Evolutionary conservation across 495 filamentous ascomycete species (phyloP), one percentile per base, ranked within the genome.

Genomic region (Daldinia loculata): DNA sequence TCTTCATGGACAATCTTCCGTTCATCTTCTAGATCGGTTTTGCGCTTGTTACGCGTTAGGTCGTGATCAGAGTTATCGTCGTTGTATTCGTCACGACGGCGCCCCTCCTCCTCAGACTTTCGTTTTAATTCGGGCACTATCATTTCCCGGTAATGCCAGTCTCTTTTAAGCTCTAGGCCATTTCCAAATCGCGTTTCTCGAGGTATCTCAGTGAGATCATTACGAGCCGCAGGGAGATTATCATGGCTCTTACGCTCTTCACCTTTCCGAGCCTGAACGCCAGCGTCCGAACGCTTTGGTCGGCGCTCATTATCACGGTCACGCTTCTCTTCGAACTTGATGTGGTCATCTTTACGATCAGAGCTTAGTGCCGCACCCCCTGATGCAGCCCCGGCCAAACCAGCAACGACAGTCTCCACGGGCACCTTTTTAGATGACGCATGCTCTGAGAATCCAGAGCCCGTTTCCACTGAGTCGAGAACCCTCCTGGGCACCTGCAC

Each of bases 381-480:
- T 29, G 80, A 79, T 34, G 81, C 81, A 36, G 79, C 84, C 48
- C 80, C 85, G 66, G 85, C 76, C 43, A 83, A 78, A 30, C 83
- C 85, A n/a, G 81, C 81, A 39, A 82, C 81, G 22, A 82, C 84
- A 66, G 82, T 80, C 22, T 78, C 81, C 53, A 76, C 80, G 78
- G 84, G 80, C 29, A 77, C 76, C 55, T 52, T 72, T 55, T 71
- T 70, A 12, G 81, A 79, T 34, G 77, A 77, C 6, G 81, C 74
- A 34, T 74, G 75, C 17, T 73, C 68, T 63, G 74, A 63, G 39
- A 58, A 71, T 41, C 59, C 71, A 30, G 77, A 68, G 29, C 76
- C 76, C 22, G 62, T 59, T 3, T 76, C 76, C 30, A 77, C 76
- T 58, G 82, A 75, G 17, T 84, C 81, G 34, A 83, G 70, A n/a